Base-by-base conservation (phyloP, 2,329 filamentous ascomycete species). In the Trichoderma breve region DNA sequence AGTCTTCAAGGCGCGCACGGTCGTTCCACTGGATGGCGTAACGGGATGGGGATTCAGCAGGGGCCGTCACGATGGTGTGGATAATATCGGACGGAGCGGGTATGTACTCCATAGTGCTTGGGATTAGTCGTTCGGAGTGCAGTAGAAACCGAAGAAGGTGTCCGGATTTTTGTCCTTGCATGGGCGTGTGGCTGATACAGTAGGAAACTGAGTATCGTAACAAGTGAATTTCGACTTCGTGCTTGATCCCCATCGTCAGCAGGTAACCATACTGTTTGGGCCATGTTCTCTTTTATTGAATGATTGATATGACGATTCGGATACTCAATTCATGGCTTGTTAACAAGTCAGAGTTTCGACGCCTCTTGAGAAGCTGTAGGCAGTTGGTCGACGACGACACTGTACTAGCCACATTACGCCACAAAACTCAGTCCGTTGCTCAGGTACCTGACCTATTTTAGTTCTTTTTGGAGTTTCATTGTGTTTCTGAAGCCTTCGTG, bases 1-100 rank as follows among this genome's bases (percentile, higher is more conserved):
- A 71, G 14, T 34, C 53, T 63, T 63, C 36, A 66, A 71, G 53
- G 43, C 36, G 43, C 53, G 69, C 61, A 66, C 60, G 68, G 58
- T 34, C 53, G 69, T 63, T 65, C 47, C 69, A 58, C 69, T 53
- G 28, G 61, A 65, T 71, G 69, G 69, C 61, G 69, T 71, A 53
- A 53, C 69, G n/a, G 24, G 32, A 66, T 66, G 69, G 69, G 69
- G 69, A 34, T 43, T n/a, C 57, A 36, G 34, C 67, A 70, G 39
- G 67, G 64, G 57, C 57, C 67, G 24, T 51, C 67, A 39, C 67
- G 67, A 70, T 70, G 32, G 67, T 70, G 69, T 71, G 60, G 69
- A 60, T 71, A 57, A 57, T 34, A 24, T 60, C 69, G 60, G 62
- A 65, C 39, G 60, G 62, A 36, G 66, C 66, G 61, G 69, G 58